These are phyloP conservation scores for Gossypium schwendimanii DNA, from an alignment of 441 rosid genomes.

Conservation along the genomic window DNA sequence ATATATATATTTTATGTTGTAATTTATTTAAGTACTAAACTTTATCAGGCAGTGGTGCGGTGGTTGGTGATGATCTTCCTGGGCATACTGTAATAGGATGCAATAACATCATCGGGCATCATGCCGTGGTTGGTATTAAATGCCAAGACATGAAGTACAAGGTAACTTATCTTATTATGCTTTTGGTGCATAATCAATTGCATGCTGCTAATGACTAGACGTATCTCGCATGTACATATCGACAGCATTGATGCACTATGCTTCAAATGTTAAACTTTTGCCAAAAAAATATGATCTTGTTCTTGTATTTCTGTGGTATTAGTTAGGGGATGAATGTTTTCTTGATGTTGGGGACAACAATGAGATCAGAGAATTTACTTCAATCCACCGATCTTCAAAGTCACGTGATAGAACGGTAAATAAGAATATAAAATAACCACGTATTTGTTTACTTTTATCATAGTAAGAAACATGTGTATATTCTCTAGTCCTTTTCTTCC, in stretches of 20 bases:
- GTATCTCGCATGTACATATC: background rate
- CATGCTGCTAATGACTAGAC: background rate
- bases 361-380: conserved; percentile 76
- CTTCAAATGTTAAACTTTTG: background rate
- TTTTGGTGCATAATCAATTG: background rate
- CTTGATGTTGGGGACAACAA: conserved; percentile 78
- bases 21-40: conserved; percentile 16
- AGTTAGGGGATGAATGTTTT: conserved; percentile 75
- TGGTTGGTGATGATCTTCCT: conserved; percentile 83
- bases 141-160: conserved; percentile 91
- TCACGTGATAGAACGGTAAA: conserved; percentile 61
- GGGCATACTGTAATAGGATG: conserved; percentile 60
- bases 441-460: background rate
- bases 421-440: background rate
- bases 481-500: background rate
- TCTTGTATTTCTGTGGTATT: conserved; percentile 10
- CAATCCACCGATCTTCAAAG: conserved; percentile 86
- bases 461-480: background rate
- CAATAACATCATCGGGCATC: conserved; percentile 69
- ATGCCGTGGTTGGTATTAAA: conserved; percentile 78
- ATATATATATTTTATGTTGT: conserved; percentile 1
- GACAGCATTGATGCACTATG: background rate
- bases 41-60: conserved; percentile 78
- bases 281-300: background rate
- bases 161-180: conserved; percentile 30